Evolutionary conservation across 371 early-diverging fungal species (phyloP), one percentile per base, ranked within the genome.

Genomic region (Mucor mucedo): DNA sequence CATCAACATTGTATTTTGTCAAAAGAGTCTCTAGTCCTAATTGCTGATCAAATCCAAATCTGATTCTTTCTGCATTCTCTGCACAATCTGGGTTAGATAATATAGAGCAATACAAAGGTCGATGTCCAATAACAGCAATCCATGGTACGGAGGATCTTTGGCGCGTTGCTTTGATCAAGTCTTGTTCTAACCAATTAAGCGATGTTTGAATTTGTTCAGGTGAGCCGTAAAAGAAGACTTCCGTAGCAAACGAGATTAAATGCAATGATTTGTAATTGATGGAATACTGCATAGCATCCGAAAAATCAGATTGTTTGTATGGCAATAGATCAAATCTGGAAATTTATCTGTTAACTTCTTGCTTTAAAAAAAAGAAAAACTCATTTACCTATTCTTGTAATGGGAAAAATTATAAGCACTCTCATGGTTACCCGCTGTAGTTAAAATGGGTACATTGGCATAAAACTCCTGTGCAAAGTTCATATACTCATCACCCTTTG

Each of bases 391-490:
- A 33, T 81, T 76, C 56, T 76, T 76, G 49, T 76, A 81, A 52
- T 81, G 79, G 7, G 73, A 63, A 41, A 72, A 81, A 62, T 81
- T 81, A 49, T 78, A 81, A 9, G 70, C 68, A 35, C 62, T 59
- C 58, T 81, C 81, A 48, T 81, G 81, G n/a, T 81, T 81, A 5
- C 81, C 81, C 14, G 69, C 71, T 8, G 68, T 67, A 44, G 78
- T 78, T 59, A 81, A 42, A 41, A 69, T 78, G 38, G 81, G 81
- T 2, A 78, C 60, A 21, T 62, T 68, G 30, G 77, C 72, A 58
- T 62, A 78, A 0, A 81, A 49, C 21, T 70, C 60, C 58, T 81
- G 77, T 49, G 69, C 61, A 55, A 78, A 67, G 41, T 78, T 78
- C 70, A 81, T 50, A 35, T 76, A 81, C 42, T 81, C 67, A 66